Evolutionary conservation across 306 rosid species (phyloP), one percentile per base, ranked within the genome.

Genomic region (Vachellia pachyceras): DNA sequence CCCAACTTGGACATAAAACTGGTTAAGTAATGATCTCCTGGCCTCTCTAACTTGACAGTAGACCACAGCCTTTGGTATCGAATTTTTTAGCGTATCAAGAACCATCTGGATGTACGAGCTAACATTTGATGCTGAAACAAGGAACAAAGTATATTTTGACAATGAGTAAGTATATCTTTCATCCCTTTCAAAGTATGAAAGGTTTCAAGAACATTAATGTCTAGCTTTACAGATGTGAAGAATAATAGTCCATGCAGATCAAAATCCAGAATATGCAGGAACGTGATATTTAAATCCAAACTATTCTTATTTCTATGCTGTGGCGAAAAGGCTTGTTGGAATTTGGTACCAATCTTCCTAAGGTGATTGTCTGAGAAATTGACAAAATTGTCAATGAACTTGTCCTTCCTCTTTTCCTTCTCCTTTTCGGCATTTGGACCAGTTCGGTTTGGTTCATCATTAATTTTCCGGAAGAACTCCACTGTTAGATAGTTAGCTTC

Each of bases 11-110:
- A 91, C 80, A 60, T 96, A 96, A 17, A 92, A 96, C 75, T 77
- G 80, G 92, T 89, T 93, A 33, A 96, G 91, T 78, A 96, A 84
- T 40, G 98, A 92, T 85, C 97, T 92, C 89, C 91, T 96, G 37
- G 99, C 99, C 90, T 96, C 99, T 85, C 99, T 92, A 79, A 96
- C 98, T 96, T 96, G 99, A 85, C 99, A 96, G 85, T 92, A 85
- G 71, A 96, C 99, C 71, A 96, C 98, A 29, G 99, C 98, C 91
- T 96, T 96, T 8, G 99, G 99, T 84, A 96, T 85, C 14, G 99
- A 89, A 90, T 88, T 86, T 82, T 89, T 93, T 49, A 96, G 90
- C 0, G 94, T 90, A 39, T 93, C 99, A 60, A 92, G 91, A 50
- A 96, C 97, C 99, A 96, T 93, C 58, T 64, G 82, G 76, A 95